Base-by-base conservation (phyloP, 2,329 filamentous ascomycete genomes). In the Fusarium falciforme region DNA sequence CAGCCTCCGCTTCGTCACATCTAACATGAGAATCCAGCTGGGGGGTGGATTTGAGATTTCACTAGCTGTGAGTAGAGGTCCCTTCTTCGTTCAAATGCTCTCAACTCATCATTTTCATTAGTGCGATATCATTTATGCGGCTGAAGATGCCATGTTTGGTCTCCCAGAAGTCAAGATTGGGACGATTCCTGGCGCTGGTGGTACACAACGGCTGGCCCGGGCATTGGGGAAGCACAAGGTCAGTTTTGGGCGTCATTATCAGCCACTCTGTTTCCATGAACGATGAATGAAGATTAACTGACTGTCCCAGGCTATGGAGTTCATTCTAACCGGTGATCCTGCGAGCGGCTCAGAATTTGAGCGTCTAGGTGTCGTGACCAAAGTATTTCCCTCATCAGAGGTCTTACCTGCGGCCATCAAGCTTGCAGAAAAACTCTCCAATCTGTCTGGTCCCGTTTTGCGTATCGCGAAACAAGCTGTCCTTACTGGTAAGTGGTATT, bases 91-190 rank as follows among this genome's bases (percentile, higher is more conserved):
- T 25, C n/a, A 14, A 22, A 4, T 27, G 11, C 14, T 6, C 44
- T 4, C 25, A 2, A 8, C 11, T 27, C 12, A 60, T 42, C 17
- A 36, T 40, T 17, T 17, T 3, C 10, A 29, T 9, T 31, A 82
- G 80, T 82, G 80, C 66, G 80, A 82, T 29, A 77, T 82, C 29
- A 80, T 82, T 52, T 81, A 80, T 61, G 78, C 80, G 16, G 78
- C 80, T 20, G 71, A 79, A 47, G 70, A 71, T 63, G 76, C 79
- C 67, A 73, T 72, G n/a, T 82, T 82, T 54, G 81, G 81, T 5
- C 76, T 82, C 11, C 81, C 80, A n/a, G 80, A 82, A 65, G 78
- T 82, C 57, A 82, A 78, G 66, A 80, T 82, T 31, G 80, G 80
- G 29, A 78, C 79, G 1, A 80, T 82, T 31, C 80, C 80, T 14